Base-by-base conservation (phyloP, 208 protist genomes). In the Trypanosoma cruzi region DNA sequence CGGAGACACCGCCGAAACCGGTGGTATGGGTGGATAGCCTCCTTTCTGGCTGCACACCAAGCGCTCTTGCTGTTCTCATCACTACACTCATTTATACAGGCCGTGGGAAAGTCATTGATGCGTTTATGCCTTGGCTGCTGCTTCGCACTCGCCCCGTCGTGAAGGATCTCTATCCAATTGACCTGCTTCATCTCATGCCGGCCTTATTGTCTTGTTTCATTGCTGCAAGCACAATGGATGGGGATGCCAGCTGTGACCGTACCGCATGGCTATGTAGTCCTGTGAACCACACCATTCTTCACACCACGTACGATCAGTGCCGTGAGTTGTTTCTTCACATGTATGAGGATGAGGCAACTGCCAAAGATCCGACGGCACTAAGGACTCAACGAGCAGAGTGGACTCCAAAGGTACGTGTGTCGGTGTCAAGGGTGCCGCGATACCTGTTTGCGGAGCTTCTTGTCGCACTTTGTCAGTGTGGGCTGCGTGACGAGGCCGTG, bases 271-370 rank as follows among this genome's bases (percentile, higher is more conserved):
- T 69, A 26, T 31, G n/a, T 36, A 50, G 40, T 36, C 40, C 57
- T 24, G 28, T 77, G 18, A 54, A 71, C 26, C 20, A 52, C 14
- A 34, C 22, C 10, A 69, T 92, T 36, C 62, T 90, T 42, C 83
- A 89, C 75, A 67, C 58, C n/a, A 75, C 79, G 13, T 92, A 92
- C 66, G 89, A 95, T 46, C 75, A 74, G 4, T 95, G 89, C 48
- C 86, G 89, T 50, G 66, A 48, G 52, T 70, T 83, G 29, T 92
- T 90, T 54, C 75, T 95, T 18, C 64, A 75, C 28, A 89, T 94
- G 83, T 94, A 90, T 61, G 71, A 74, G 13, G 57, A 64, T 32
- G 68, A 54, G 18, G 49, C n/a, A 20, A 64, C 69, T 26, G 49
- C 55, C 3, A 37, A 32, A 16, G 61, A 60, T 40, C 36, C 22